These are phyloP conservation scores for Anaeromyces robustus DNA, from an alignment of 192 early-diverging fungal species.

Conservation along the genomic window DNA sequence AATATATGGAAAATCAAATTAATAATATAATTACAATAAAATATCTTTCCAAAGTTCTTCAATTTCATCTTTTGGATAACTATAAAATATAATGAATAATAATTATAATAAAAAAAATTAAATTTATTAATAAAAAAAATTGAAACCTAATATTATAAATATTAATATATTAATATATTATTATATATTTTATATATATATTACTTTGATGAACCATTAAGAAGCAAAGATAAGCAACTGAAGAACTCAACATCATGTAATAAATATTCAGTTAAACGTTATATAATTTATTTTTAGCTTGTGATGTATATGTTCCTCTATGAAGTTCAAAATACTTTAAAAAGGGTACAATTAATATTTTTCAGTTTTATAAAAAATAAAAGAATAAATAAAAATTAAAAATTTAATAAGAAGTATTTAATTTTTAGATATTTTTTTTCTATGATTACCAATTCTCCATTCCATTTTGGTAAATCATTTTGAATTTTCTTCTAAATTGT, in stretches of 20 bases:
- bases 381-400: too few species aligned
- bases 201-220: neutral
- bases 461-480: constrained; percentile 67
- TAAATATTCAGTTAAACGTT: constrained; percentile 77
- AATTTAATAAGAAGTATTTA: too few species aligned
- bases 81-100: too few species aligned
- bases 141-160: too few species aligned
- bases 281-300: constrained; percentile 64
- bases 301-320: constrained; percentile 92
- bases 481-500: constrained; percentile 47
- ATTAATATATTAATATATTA: too few species aligned
- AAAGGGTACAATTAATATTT: too few species aligned
- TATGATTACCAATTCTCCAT: constrained; percentile 73
- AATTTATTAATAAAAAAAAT: too few species aligned
- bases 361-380: too few species aligned
- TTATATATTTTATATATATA: too few species aligned
- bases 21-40: constrained; percentile 48
- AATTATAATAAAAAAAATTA: too few species aligned
- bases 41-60: constrained; percentile 77
- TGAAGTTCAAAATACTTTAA: constrained; percentile 88
- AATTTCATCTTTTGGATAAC: constrained; percentile 60
- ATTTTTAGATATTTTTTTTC: too few species aligned
- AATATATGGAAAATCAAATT: too few species aligned
- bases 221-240: constrained; percentile 5
- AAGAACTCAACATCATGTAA: constrained; percentile 73